Evolutionary conservation across 2,329 filamentous ascomycete genomes (phyloP).

Genomic region (Cladosporium sphaerospermum): DNA sequence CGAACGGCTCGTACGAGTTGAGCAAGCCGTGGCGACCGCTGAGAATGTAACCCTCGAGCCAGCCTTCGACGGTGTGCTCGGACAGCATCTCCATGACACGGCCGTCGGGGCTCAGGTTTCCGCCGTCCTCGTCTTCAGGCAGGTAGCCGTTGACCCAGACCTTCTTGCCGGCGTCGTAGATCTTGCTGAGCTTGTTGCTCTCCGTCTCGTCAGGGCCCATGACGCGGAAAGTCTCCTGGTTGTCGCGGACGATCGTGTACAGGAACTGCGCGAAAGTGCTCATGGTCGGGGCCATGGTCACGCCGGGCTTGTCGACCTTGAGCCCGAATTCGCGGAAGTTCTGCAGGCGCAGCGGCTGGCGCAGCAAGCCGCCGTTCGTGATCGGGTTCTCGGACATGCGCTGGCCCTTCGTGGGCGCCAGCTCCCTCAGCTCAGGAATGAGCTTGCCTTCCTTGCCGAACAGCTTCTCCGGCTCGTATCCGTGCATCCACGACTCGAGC

Average conservation of each 20-base stretch:
- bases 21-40: slow-evolving; percentile 69
- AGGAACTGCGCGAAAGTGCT: slow-evolving; percentile 61
- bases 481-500: slow-evolving; percentile 70
- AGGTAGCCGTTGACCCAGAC: slow-evolving; percentile 76
- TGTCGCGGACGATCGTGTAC: slow-evolving; percentile 59
- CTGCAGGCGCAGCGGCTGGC: slow-evolving; percentile 62
- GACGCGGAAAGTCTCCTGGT: slow-evolving; percentile 63
- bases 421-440: slow-evolving; percentile 54
- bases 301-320: slow-evolving; percentile 54
- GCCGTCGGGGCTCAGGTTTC: slow-evolving; percentile 62
- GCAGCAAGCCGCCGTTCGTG: slow-evolving; percentile 62
- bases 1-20: slow-evolving; percentile 78
- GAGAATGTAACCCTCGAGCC: slow-evolving; percentile 72
- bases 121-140: slow-evolving; percentile 67
- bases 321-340: slow-evolving; percentile 64
- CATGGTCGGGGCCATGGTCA: slow-evolving; percentile 54
- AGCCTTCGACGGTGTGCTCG: slow-evolving; percentile 73
- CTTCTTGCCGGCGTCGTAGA: slow-evolving; percentile 71
- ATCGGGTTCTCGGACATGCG: slow-evolving; percentile 76
- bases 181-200: slow-evolving; percentile 67
- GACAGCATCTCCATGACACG: slow-evolving; percentile 81
- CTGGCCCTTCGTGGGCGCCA: slow-evolving; percentile 59
- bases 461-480: slow-evolving; percentile 66
- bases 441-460: slow-evolving; percentile 61
- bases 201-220: slow-evolving; percentile 78